Conservation (phyloP, 257 asterid genomes). For the Solanum virginianum region DNA sequence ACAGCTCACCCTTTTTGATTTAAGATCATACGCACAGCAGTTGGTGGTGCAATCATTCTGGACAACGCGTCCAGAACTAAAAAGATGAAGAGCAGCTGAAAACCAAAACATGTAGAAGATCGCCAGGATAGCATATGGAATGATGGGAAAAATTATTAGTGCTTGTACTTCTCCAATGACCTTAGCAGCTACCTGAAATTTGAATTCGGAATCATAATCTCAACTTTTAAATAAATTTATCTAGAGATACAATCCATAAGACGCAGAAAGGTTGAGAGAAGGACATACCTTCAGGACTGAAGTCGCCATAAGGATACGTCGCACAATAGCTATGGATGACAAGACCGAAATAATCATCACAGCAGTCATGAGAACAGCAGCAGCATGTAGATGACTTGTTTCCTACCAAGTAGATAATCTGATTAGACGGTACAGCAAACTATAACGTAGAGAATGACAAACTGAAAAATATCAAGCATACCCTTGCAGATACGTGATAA, state of each 20-base stretch:
- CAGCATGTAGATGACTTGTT: conserved; percentile 75
- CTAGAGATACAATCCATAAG: background rate
- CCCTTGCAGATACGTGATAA: conserved; percentile 86
- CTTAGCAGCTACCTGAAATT: conserved; percentile 90
- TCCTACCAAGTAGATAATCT: conserved; percentile 47
- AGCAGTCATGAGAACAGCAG: conserved; percentile 72
- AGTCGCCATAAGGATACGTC: conserved; percentile 96
- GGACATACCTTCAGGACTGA: conserved; percentile 88
- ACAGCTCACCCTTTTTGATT: conserved; percentile 57
- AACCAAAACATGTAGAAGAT: conserved; percentile 91
- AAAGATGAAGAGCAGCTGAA: conserved; percentile 85
- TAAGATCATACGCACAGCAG: conserved; percentile 95
- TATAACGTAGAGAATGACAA: background rate
- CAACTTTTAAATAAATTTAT: background rate
- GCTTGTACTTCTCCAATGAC: conserved; percentile 98
- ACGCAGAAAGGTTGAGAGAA: background rate
- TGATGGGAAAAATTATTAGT: conserved; percentile 68
- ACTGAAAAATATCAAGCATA: conserved; percentile 17
- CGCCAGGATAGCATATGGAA: conserved; percentile 68
- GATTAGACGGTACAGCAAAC: background rate
- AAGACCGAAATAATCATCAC: conserved; percentile 72
- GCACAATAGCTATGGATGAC: conserved; percentile 83
- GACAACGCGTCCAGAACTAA: conserved; percentile 71
- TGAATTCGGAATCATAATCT: background rate
- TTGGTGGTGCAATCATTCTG: conserved; percentile 76